Conservation (phyloP, 768 basidiomycete species). For the Collybiopsis confluens region DNA sequence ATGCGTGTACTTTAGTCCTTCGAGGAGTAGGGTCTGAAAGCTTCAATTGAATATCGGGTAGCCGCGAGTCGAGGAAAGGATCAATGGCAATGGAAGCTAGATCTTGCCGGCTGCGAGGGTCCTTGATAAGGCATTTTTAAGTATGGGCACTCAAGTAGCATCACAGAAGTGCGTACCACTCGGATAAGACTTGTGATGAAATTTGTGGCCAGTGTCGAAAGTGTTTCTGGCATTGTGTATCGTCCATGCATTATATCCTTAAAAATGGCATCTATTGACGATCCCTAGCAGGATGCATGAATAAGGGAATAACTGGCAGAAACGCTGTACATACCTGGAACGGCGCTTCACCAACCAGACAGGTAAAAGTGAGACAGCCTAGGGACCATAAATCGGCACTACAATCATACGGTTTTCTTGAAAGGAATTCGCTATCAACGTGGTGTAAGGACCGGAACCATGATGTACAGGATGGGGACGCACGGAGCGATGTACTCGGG, state of each 20-base stretch:
- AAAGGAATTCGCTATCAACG: conserved; percentile 33
- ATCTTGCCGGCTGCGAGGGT: background rate
- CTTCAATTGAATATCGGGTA: conserved; percentile 6
- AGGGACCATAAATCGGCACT: conserved; percentile 44
- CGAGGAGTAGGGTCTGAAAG: background rate
- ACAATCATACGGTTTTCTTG: conserved; percentile 27
- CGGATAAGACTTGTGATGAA: conserved; percentile 25
- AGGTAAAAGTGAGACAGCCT: conserved; percentile 36
- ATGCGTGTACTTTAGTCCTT: background rate
- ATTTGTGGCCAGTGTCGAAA: conserved; percentile 20
- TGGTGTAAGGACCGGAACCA: background rate
- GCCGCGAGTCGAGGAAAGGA: conserved; percentile 2
- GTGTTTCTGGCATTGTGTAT: conserved; percentile 20
- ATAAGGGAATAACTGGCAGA: background rate
- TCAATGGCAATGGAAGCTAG: background rate
- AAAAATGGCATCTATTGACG: conserved; percentile 15
- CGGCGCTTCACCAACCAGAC: conserved; percentile 29
- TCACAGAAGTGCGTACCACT: conserved; percentile 16
- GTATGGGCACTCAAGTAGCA: background rate
- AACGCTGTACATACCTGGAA: conserved; percentile 23
- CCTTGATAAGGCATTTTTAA: background rate
- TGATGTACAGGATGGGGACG: conserved; percentile 10
- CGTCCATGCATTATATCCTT: conserved; percentile 19
- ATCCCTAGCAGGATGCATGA: conserved; percentile 12
- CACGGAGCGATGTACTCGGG: conserved; percentile 38